Base-by-base conservation (phyloP, 805 yeast species). In the Tetrapisispora pingtungensis region DNA sequence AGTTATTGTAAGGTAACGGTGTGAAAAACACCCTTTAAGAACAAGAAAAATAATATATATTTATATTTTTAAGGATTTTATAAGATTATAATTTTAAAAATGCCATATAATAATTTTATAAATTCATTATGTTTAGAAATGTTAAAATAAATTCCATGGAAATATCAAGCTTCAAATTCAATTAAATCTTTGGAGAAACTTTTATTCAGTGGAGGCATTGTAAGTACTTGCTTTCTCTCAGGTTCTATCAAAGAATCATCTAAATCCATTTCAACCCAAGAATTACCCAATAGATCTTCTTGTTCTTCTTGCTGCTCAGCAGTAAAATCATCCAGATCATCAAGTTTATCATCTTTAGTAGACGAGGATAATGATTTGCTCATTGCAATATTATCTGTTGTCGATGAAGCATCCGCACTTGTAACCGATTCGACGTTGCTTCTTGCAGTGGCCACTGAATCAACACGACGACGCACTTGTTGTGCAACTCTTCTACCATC, bases 401-500 rank as follows among this genome's bases (percentile, higher is more conserved):
- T 26, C 1, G 45, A 33, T 6, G 36, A 30, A 4, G 36, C 19
- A 14, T 53, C 59, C 8, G 33, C 49, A 10, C 63, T 55, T 7
- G 51, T 45, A 3, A 43, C 40, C 15, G 40, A 37, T 10, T 12
- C 33, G 6, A n/a, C 33, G 4, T 13, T 28, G 37, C 60, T 58
- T 27, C 42, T 51, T 22, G 49, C 51, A 1, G 70, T 62, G 3
- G 83, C 75, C 10, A 75, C 79, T 14, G 81, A 78, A 59, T 88
- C 96, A 74, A 87, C 88, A 50, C 95, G 80, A 52, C 83, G 80
- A 51, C 90, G 79, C 3, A 93, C 94, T 57, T 87, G 89, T 43
- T 75, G 79, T 1, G 97, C 97, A 13, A 90, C 95, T 45, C 90
- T 77, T 59, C 86, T 73, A 5, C 97, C 97, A 65, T 93, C 97